Conservation (phyloP, 148 eudicot genomes). For the Diospyros lotus region DNA sequence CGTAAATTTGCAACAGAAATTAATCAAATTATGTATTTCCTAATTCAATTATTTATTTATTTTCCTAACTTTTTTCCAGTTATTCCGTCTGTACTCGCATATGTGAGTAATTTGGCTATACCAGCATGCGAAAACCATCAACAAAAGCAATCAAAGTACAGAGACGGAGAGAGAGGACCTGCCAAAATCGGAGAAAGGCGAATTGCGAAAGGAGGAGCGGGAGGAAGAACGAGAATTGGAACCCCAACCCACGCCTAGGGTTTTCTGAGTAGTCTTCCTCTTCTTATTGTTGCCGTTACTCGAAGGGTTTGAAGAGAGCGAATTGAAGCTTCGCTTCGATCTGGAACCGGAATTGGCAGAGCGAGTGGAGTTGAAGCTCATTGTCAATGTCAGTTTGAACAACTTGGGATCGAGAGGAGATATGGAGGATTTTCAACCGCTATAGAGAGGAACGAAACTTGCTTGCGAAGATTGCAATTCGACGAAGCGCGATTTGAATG, state of each 20-base stretch:
- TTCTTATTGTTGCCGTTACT: constrained; percentile 34
- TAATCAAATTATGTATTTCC: neutral
- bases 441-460: constrained; percentile 6
- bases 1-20: no score
- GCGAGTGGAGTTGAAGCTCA: constrained; percentile 50
- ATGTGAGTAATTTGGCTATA: no score
- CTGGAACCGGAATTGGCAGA: constrained; percentile 47
- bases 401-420: neutral
- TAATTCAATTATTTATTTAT: no score
- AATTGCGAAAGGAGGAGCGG: constrained; percentile 57
- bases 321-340: constrained; percentile 57
- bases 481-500: neutral
- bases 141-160: neutral
- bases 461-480: neutral
- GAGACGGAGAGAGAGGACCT: constrained; percentile 31
- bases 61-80: no score
- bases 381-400: constrained; percentile 9
- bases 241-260: constrained; percentile 94
- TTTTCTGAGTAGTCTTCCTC: constrained; percentile 61
- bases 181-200: constrained; percentile 83
- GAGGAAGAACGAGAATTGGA: constrained; percentile 76
- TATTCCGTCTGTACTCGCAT: no score
- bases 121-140: neutral
- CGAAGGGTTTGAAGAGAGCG: constrained; percentile 40
- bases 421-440: neutral